Base-by-base conservation (phyloP, 352 stramenopile genomes). In the Phytopythium oedochilum region DNA sequence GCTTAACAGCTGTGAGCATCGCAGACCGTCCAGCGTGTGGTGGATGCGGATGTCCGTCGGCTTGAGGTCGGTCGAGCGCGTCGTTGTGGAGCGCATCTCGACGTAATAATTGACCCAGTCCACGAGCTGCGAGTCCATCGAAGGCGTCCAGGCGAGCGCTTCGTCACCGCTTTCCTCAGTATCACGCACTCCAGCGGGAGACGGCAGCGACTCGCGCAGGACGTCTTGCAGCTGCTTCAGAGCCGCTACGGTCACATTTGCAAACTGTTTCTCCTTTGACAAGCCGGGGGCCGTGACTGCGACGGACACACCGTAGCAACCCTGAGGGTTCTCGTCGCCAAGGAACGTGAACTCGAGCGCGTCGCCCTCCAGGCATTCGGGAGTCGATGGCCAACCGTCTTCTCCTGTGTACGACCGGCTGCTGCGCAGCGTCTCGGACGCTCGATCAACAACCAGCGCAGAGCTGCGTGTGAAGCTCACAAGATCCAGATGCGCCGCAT, bases 61-160 rank as follows among this genome's bases (percentile, higher is more conserved):
- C 32, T 80, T 73, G 26, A 96, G 55, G 29, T 94, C 83, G 0
- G 86, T 60, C 7, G 81, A 89, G 22, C 68, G 55, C 9, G 54
- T 72, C 0, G 50, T 54, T n/a, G 51, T 71, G 17, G 46, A 66
- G 29, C 53, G 55, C 26, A 55, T 72, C 55, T 96, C 84, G 1
- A 92, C 63, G 31, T 87, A 75, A 23, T 68, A 86, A 53, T 96
- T 96, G 17, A 96, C 76, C 85, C 84, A 96, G 52, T 96, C 84
- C 2, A 94, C 77, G 0, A 96, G 68, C 63, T 96, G 86, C 8
- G 74, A 64, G 57, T 96, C 84, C 83, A 96, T 94, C 2, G 61
- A 63, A 23, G 66, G 47, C 12, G 75, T 86, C 86, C 86, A 95
- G 5, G 42, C 40, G 0, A 26, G 58, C 34, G 18, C 31, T 22